phyloP scores from a whole-genome alignment of 345 rosid species.

The Populus davidiana region DNA sequence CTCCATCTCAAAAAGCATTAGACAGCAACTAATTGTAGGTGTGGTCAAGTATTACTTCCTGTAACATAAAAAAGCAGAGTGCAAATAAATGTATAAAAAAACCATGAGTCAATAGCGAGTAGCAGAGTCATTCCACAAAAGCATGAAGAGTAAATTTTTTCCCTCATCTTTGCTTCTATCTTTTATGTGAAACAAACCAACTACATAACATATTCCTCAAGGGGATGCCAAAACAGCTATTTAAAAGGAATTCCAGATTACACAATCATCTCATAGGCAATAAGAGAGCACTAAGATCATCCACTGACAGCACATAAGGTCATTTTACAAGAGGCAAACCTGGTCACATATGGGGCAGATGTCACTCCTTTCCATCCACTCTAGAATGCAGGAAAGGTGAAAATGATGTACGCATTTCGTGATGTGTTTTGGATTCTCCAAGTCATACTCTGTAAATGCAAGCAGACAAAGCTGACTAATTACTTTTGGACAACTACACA shows the following conservation, averaged over 20 bases:
- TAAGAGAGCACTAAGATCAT: not conserved
- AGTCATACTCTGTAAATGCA: constrained; percentile 24
- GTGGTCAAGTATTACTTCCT: constrained; percentile 21
- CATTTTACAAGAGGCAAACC: constrained; percentile 15
- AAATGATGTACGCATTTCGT: constrained; percentile 33
- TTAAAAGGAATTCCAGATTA: not conserved
- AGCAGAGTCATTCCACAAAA: constrained; percentile 1
- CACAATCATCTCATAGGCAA: not conserved
- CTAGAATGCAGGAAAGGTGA: constrained; percentile 30
- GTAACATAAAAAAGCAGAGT: not conserved
- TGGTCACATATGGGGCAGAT: constrained; percentile 35
- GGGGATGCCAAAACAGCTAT: not conserved
- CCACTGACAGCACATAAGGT: not conserved
- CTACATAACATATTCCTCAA: not conserved
- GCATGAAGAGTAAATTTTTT: not conserved
- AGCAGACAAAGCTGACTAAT: not conserved
- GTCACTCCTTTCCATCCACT: constrained; percentile 38
- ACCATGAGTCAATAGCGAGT: not conserved
- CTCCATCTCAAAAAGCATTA: constrained; percentile 14
- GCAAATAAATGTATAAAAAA: not conserved
- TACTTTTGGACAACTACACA: not conserved
- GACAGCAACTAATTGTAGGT: constrained; percentile 8
- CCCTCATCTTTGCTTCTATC: not conserved
- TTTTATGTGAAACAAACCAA: not conserved
- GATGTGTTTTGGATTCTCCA: constrained; percentile 21